A percentile compares a stretch with the other conserved stretches of the same genome.
These are phyloP conservation scores for Diaporthe sp. DNA, from an alignment of 2,329 filamentous ascomycete genomes.

Conservation along the genomic window DNA sequence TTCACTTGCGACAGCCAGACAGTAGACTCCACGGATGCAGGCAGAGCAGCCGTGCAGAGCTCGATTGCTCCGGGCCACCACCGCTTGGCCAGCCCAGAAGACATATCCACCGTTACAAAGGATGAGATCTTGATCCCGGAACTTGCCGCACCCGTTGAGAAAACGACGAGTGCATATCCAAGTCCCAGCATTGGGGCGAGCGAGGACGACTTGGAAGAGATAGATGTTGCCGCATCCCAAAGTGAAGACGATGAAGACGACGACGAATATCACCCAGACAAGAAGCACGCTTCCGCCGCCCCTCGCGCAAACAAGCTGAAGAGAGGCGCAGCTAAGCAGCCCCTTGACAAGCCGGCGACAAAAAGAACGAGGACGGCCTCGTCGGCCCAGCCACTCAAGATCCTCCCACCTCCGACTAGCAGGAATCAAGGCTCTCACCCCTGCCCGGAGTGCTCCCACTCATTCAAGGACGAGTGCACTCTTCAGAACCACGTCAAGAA, in stretches of 20 bases:
- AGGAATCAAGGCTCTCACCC: constrained; percentile 40
- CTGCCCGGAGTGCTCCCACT: constrained; percentile 53
- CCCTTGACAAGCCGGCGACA: constrained; percentile 21
- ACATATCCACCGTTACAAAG: constrained; percentile 36
- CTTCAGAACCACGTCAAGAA: constrained; percentile 65
- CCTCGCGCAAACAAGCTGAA: constrained; percentile 38
- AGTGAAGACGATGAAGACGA: constrained; percentile 34
- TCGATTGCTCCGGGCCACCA: constrained; percentile 38
- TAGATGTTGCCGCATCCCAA: constrained; percentile 14
- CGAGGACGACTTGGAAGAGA: constrained; percentile 34
- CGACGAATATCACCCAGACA: constrained; percentile 34
- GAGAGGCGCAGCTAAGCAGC: constrained; percentile 42
- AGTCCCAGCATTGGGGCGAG: constrained; percentile 37
- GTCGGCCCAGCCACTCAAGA: constrained; percentile 33
- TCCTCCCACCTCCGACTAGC: constrained; percentile 26
- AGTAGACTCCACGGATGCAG: constrained; percentile 43
- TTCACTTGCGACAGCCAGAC: constrained; percentile 51
- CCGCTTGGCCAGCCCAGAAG: constrained; percentile 46
- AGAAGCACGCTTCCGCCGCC: background rate
- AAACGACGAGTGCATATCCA: constrained; percentile 25
- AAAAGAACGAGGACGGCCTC: constrained; percentile 38
- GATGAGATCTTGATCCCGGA: constrained; percentile 34
- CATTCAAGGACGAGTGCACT: constrained; percentile 59
- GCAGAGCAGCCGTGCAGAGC: constrained; percentile 39
- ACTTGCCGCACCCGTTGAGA: background rate